A percentile compares a stretch with the other conserved stretches of the same genome.
Evolutionary conservation across 495 filamentous ascomycete genomes (phyloP).

Genomic region (Antarctomyces pellizariae): DNA sequence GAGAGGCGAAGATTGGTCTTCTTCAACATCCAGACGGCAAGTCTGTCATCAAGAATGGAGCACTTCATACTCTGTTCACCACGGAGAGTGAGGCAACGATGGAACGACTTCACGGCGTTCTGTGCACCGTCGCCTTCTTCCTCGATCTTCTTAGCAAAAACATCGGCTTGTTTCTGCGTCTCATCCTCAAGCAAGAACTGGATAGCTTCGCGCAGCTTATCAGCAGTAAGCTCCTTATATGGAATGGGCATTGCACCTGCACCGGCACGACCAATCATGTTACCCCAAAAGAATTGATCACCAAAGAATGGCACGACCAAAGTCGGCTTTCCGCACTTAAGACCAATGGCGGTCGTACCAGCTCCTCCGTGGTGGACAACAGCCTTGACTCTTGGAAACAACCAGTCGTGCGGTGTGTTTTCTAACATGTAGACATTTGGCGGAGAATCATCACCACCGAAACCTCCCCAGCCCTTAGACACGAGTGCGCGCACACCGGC

Average conservation of each 20-base stretch:
- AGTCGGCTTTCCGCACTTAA: constrained; percentile 38
- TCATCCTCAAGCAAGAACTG: constrained; percentile 35
- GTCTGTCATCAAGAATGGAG: constrained; percentile 33
- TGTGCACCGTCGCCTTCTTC: constrained; percentile 49
- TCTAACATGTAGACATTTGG: constrained; percentile 38
- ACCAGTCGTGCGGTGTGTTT: constrained; percentile 45
- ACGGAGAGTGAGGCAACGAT: constrained; percentile 30
- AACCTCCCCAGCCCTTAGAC: constrained; percentile 41
- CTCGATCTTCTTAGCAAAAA: constrained; percentile 36
- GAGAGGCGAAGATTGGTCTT: constrained; percentile 31
- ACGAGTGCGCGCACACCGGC: constrained; percentile 38
- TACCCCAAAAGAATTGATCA: constrained; percentile 66
- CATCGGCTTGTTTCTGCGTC: constrained; percentile 27
- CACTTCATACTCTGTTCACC: constrained; percentile 43
- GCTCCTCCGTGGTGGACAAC: constrained; percentile 45
- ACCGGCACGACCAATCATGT: constrained; percentile 38
- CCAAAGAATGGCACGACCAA: constrained; percentile 50
- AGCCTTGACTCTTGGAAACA: constrained; percentile 33
- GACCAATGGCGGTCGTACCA: constrained; percentile 39
- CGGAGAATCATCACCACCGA: constrained; percentile 29
- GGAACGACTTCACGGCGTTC: constrained; percentile 49
- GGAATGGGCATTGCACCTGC: constrained; percentile 53
- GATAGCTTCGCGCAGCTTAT: constrained; percentile 46
- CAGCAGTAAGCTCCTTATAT: constrained; percentile 39
- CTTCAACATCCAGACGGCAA: constrained; percentile 46